Conservation (phyloP, 2,329 filamentous ascomycete genomes). For the Aspergillus versicolor region DNA sequence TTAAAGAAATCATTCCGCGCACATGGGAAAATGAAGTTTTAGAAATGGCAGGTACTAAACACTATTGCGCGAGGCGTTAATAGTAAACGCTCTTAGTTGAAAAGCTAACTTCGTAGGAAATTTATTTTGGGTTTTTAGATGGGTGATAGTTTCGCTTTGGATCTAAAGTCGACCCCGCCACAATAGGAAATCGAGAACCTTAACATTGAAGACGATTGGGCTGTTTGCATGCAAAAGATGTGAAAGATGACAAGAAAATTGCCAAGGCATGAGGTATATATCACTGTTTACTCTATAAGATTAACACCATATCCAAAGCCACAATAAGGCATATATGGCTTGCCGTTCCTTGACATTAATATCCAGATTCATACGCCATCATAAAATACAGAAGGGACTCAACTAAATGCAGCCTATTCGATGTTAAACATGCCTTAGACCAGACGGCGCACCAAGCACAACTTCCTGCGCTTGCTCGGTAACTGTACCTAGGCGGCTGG, state of each 20-base stretch:
- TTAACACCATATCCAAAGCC: constrained; percentile 1
- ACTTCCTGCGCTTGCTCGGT: constrained; percentile 63
- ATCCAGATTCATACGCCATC: constrained; percentile 5
- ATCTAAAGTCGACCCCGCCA: neutral
- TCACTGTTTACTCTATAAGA: neutral
- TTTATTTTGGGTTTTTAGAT: neutral
- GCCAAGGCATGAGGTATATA: neutral
- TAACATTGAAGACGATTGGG: neutral
- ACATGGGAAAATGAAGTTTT: neutral
- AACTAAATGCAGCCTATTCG: constrained; percentile 1
- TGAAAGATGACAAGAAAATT: neutral
- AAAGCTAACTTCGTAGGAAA: neutral
- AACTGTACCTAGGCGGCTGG: constrained; percentile 58
- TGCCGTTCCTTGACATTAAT: neutral
- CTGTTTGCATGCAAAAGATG: neutral
- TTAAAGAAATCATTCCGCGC: neutral
- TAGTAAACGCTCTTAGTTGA: neutral
- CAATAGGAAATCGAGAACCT: neutral
- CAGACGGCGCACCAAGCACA: constrained; percentile 44
- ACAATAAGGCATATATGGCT: neutral
- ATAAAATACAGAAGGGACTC: constrained; percentile 12
- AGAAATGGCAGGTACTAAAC: neutral
- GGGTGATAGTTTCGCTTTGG: neutral
- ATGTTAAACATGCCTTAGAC: constrained; percentile 28
- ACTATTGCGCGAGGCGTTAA: neutral